A percentile compares a stretch with the other conserved stretches of the same genome.
Evolutionary conservation across 2,329 filamentous ascomycete species (phyloP).

Genomic region (Passalora sequoiae): DNA sequence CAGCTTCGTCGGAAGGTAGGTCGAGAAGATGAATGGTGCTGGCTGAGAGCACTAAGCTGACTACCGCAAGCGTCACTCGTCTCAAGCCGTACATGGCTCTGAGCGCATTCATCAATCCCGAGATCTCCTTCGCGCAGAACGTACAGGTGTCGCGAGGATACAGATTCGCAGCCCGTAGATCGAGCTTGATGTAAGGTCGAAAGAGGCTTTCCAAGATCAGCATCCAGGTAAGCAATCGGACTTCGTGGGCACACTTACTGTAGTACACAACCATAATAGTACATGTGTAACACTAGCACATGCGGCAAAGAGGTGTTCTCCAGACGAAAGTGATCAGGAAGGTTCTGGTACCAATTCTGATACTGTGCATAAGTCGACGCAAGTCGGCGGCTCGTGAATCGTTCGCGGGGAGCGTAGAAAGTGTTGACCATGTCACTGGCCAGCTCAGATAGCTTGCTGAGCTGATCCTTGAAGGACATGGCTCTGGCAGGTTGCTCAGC

Average conservation of each 20-base stretch:
- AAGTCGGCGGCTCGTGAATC: slow-evolving; percentile 59
- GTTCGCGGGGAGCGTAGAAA: slow-evolving; percentile 64
- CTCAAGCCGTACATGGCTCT: slow-evolving; percentile 43
- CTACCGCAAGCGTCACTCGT: slow-evolving; percentile 37
- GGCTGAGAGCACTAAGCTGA: slow-evolving; percentile 40
- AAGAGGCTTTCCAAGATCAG: slow-evolving; percentile 65
- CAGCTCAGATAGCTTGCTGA: slow-evolving; percentile 67
- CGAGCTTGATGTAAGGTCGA: slow-evolving; percentile 64
- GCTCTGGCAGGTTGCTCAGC: slow-evolving; percentile 62
- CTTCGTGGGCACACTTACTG: slow-evolving; percentile 54
- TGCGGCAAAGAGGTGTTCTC: slow-evolving; percentile 68
- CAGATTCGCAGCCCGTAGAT: slow-evolving; percentile 53
- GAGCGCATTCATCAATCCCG: slow-evolving; percentile 39
- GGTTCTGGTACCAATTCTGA: slow-evolving; percentile 63
- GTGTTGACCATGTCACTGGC: slow-evolving; percentile 67
- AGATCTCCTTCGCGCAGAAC: slow-evolving; percentile 43
- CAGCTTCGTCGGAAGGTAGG: slow-evolving; percentile 36
- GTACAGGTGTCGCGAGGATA: slow-evolving; percentile 62
- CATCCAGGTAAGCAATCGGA: slow-evolving; percentile 8
- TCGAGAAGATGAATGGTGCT: slow-evolving; percentile 44
- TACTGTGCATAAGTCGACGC: slow-evolving; percentile 63
- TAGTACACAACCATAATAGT: slow-evolving; percentile 33
- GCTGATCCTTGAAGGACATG: slow-evolving; percentile 44
- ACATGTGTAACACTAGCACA: slow-evolving; percentile 57
- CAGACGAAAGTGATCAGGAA: slow-evolving; percentile 60